Conservation (phyloP, 495 filamentous ascomycete genomes). For the Hypoxylon subgilvum region DNA sequence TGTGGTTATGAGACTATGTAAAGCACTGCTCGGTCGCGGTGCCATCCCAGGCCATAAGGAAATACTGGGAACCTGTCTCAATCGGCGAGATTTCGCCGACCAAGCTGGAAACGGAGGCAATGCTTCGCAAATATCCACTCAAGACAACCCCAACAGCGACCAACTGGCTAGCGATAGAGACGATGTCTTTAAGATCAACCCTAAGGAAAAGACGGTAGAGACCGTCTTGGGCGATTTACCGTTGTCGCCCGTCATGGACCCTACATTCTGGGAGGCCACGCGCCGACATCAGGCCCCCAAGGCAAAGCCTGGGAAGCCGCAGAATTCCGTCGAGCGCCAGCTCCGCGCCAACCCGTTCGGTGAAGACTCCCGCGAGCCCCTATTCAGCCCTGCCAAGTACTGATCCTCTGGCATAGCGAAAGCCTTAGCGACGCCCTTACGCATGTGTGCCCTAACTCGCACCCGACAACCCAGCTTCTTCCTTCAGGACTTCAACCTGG, state of each 20-base stretch:
- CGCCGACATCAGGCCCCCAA: conserved; percentile 39
- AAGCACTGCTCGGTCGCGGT: conserved; percentile 30
- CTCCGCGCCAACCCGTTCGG: conserved; percentile 66
- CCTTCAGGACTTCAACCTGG: conserved; percentile 65
- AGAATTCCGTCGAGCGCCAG: conserved; percentile 53
- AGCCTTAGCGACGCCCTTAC: conserved; percentile 69
- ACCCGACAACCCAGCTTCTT: conserved; percentile 66
- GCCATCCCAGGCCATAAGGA: conserved; percentile 18
- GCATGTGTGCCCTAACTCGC: conserved; percentile 65
- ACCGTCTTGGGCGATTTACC: conserved; percentile 51
- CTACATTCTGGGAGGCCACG: conserved; percentile 47
- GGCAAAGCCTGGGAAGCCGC: conserved; percentile 43
- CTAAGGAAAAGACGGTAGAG: conserved; percentile 43
- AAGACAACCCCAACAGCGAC: background rate
- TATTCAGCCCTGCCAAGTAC: conserved; percentile 36
- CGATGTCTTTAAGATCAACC: conserved; percentile 39
- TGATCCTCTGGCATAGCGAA: conserved; percentile 49
- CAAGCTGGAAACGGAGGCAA: background rate
- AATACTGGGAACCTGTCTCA: conserved; percentile 3
- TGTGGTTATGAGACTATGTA: conserved; percentile 44
- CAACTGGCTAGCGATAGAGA: conserved; percentile 20
- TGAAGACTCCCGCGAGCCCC: conserved; percentile 40
- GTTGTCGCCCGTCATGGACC: conserved; percentile 61
- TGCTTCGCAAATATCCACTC: background rate
- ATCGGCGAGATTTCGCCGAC: conserved; percentile 12